Base-by-base conservation (phyloP, 176 grass and related monocot genomes). In the Triticum turgidum region DNA sequence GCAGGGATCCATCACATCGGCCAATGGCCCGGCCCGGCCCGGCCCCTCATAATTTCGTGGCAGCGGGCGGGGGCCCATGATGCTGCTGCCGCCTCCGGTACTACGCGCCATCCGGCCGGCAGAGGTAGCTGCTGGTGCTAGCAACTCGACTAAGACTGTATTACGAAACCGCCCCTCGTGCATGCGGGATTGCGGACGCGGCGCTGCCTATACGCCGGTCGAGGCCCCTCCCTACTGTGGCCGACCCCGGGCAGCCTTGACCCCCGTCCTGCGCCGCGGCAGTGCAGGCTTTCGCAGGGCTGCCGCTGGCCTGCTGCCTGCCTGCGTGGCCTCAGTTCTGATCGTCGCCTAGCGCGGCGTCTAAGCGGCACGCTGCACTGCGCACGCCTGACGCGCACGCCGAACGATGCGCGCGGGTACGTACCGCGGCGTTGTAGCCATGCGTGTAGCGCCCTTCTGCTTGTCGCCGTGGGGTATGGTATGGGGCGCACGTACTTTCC, bases 311-410 rank as follows among this genome's bases (percentile, higher is more conserved):
- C 52, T 58, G 52, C 54, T 84, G 39, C 39, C 41, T 42, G 52
- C 54, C 54, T 84, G 82, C 68, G 67, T 39, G 75, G 74, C 71
- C 88, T 11, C 68, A 61, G 78, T 90, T 87, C 80, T 84, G 80
- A 90, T 90, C 85, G 81, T 80, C 89, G 42, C 82, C 88, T 85
- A 89, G 82, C 82, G 66, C 81, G 47, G 87, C 61, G 33, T 49
- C 56, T 74, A 65, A 64, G 81, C 67, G 68, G 75, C 87, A 70
- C 13, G 65, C 88, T 76, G 5, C 4, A 51, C 73, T 61, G 82
- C 18, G n/a, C 45, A 56, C 79, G 79, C 62, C 79, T 78, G 71
- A 64, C 85, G 20, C 38, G 89, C 89, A 84, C 89, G 89, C 85
- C 51, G 61, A 77, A 76, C 89, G 77, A 91, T 22, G 79, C 66